Evolutionary conservation across 345 rosid genomes (phyloP).

Genomic region (Fremontodendron californicum): DNA sequence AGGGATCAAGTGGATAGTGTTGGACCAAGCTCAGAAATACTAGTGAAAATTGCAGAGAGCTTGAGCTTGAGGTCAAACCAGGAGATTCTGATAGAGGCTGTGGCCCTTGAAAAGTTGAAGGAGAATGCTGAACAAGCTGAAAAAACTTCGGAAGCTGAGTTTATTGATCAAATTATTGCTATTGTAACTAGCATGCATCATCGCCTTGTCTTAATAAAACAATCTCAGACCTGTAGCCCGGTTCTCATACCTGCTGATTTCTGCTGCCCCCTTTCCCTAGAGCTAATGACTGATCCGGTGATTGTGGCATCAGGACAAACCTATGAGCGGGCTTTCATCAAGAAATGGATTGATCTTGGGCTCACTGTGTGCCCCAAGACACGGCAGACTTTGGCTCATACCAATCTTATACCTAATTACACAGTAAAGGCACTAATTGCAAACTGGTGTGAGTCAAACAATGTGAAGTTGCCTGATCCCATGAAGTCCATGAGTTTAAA

Average conservation of each 20-base stretch:
- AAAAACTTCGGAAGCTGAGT: slow-evolving; percentile 68
- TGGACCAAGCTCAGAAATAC: slow-evolving; percentile 62
- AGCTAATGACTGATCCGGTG: slow-evolving; percentile 97
- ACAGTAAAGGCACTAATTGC: slow-evolving; percentile 91
- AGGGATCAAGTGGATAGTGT: slow-evolving; percentile 53
- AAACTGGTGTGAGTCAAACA: slow-evolving; percentile 88
- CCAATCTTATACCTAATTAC: slow-evolving; percentile 89
- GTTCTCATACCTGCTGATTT: slow-evolving; percentile 93
- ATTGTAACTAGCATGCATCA: slow-evolving; percentile 72
- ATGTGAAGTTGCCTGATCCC: slow-evolving; percentile 85
- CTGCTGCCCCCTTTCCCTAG: slow-evolving; percentile 93
- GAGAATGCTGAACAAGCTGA: slow-evolving; percentile 90
- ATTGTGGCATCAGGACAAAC: slow-evolving; percentile 96
- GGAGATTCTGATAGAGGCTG: slow-evolving; percentile 86
- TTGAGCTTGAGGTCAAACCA: slow-evolving; percentile 81
- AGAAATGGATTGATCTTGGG: slow-evolving; percentile 90
- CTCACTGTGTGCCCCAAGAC: slow-evolving; percentile 97
- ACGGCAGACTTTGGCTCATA: slow-evolving; percentile 66
- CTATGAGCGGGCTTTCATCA: slow-evolving; percentile 82
- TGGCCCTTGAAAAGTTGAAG: slow-evolving; percentile 81
- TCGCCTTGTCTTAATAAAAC: slow-evolving; percentile 64
- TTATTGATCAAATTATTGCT: slow-evolving; percentile 63
- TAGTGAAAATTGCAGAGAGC: slow-evolving; percentile 65
- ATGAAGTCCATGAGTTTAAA: slow-evolving; percentile 46
- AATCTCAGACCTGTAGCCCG: slow-evolving; percentile 69